A percentile compares a stretch with the other conserved stretches of the same genome.
phyloP scores from a whole-genome alignment of 177 flowering plant genomes.

The Vitis hybrid region DNA sequence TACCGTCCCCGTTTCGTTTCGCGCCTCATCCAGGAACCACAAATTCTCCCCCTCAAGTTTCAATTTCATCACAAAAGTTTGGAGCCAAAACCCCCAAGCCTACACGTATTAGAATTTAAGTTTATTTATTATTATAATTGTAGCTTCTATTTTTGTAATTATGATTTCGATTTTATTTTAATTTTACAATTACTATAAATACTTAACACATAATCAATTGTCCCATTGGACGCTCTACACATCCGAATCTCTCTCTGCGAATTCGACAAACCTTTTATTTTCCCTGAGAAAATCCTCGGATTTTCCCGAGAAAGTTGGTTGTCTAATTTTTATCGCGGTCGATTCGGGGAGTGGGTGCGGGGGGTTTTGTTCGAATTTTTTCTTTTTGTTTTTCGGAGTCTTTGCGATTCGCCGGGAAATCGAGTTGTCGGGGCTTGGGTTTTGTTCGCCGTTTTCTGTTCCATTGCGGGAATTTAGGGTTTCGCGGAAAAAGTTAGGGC shows the following conservation, averaged over 20 bases:
- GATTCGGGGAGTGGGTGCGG: neutral
- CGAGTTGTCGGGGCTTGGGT: neutral
- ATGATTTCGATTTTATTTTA: too few species aligned
- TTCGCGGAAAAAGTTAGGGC: constrained; percentile 7
- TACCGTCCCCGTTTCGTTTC: neutral
- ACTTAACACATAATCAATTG: too few species aligned
- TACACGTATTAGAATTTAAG: neutral
- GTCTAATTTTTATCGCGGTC: neutral
- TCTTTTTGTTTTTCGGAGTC: neutral
- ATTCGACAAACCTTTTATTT: neutral
- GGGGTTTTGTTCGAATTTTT: neutral
- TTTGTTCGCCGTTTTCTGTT: neutral
- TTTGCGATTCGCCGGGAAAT: neutral
- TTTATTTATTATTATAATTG: too few species aligned
- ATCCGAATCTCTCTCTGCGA: constrained; percentile 8
- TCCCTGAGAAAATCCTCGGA: neutral
- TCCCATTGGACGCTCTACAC: too few species aligned
- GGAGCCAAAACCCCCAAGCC: neutral
- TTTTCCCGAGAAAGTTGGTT: neutral
- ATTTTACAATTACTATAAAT: too few species aligned
- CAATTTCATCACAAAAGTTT: neutral
- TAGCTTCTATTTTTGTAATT: too few species aligned
- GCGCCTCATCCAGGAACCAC: neutral
- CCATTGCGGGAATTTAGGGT: constrained; percentile 3
- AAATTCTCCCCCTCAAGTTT: too few species aligned